Conservation (phyloP, 169 alveolate species). For the Cryptosporidium meleagridis region DNA sequence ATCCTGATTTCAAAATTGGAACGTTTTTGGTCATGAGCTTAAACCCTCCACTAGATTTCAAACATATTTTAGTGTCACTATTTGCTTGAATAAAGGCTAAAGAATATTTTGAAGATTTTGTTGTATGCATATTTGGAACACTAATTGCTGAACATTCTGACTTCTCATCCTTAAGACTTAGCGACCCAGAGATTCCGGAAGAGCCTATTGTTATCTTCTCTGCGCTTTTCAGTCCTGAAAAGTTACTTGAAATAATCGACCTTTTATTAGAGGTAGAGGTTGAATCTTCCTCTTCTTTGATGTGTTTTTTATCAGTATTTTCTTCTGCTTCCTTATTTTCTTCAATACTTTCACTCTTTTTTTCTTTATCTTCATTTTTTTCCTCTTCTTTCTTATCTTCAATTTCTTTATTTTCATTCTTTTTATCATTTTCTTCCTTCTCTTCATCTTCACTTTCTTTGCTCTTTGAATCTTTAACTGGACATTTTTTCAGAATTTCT, state of each 20-base stretch:
- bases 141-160: slow-evolving; percentile 52
- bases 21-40: neutral
- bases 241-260: neutral
- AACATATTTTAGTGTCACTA: slow-evolving; percentile 34
- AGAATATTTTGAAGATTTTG: slow-evolving; percentile 34
- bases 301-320: neutral
- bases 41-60: slow-evolving; percentile 61
- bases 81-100: slow-evolving; percentile 65
- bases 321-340: neutral
- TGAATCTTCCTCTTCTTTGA: neutral
- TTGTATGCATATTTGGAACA: slow-evolving; percentile 39
- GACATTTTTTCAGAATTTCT: slow-evolving; percentile 47
- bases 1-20: slow-evolving; percentile 22
- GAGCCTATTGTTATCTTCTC: slow-evolving; percentile 12
- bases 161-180: neutral
- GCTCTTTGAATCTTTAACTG: neutral
- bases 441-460: neutral
- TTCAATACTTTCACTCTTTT: neutral
- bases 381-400: neutral
- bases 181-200: slow-evolving; percentile 9
- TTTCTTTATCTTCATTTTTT: neutral
- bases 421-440: neutral
- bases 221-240: neutral
- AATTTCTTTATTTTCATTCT: neutral
- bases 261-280: neutral